phyloP scores from a whole-genome alignment of 345 rosid genomes.

The Hibiscus mutabilis region DNA sequence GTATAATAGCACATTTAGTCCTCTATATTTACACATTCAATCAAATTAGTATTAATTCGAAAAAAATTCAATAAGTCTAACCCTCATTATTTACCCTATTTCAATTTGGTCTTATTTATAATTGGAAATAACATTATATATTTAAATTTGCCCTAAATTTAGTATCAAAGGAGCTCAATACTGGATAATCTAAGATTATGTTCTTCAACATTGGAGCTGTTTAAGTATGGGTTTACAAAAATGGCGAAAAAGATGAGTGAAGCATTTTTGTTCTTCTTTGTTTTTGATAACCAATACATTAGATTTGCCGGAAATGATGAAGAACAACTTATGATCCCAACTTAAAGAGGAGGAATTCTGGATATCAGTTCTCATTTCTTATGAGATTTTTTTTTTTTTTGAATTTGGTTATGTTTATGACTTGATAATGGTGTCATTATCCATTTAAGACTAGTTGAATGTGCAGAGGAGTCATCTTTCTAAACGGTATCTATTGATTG shows the following conservation, averaged over 20 bases:
- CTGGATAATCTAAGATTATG: slow-evolving; percentile 39
- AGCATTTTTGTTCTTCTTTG: slow-evolving; percentile 18
- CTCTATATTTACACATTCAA: too few relatives aligned
- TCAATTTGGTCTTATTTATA: too few relatives aligned
- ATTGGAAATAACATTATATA: too few relatives aligned
- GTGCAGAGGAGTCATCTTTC: neutral
- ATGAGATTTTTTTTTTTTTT: neutral
- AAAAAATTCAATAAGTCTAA: too few relatives aligned
- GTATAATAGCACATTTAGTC: too few relatives aligned
- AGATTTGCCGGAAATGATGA: neutral
- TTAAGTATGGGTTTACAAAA: slow-evolving; percentile 23
- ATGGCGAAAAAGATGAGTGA: neutral
- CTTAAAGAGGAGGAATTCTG: slow-evolving; percentile 15
- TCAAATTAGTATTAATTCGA: too few relatives aligned
- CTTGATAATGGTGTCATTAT: neutral
- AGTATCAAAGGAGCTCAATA: slow-evolving; percentile 48
- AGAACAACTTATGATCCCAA: slow-evolving; percentile 29
- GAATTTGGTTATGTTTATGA: neutral
- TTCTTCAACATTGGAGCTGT: slow-evolving; percentile 37
- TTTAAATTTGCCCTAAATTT: neutral
- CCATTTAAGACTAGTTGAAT: neutral
- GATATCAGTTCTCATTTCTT: neutral
- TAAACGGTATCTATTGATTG: neutral
- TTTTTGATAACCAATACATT: slow-evolving; percentile 13
- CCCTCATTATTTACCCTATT: too few relatives aligned